These are phyloP conservation scores for Crithidia thermophila DNA, from an alignment of 208 protist species.

Conservation along the genomic window DNA sequence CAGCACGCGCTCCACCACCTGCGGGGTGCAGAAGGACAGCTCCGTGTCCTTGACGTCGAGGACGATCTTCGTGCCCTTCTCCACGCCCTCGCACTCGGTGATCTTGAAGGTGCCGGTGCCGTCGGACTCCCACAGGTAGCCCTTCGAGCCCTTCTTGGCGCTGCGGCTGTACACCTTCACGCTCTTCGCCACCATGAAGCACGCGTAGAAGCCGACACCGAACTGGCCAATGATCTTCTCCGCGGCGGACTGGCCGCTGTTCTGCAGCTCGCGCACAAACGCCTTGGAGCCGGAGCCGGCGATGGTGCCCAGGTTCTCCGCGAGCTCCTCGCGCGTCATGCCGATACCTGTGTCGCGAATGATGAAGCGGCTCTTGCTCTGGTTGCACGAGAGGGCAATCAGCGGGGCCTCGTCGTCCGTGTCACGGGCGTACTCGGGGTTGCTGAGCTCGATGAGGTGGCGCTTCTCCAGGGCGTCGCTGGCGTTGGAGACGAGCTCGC, in stretches of 20 bases:
- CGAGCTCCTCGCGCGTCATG: conserved; percentile 97
- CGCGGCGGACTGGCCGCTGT: conserved; percentile 61
- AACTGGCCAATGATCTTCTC: conserved; percentile 97
- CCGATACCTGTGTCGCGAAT: conserved; percentile 97
- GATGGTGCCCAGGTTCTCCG: conserved; percentile 97
- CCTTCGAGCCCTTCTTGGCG: conserved; percentile 84
- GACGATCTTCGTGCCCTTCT: conserved; percentile 97
- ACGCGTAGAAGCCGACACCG: conserved; percentile 98
- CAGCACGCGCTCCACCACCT: conserved; percentile 94
- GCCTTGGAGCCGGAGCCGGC: conserved; percentile 89
- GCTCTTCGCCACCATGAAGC: conserved; percentile 97
- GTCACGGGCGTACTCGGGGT: conserved; percentile 83
- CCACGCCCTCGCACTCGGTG: conserved; percentile 93
- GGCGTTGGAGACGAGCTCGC: conserved; percentile 98
- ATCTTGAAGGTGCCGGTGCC: conserved; percentile 95
- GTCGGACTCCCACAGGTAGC: conserved; percentile 96
- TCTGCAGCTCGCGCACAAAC: conserved; percentile 89
- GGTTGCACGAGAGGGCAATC: conserved; percentile 91
- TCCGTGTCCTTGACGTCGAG: conserved; percentile 95
- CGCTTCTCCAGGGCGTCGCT: conserved; percentile 98
- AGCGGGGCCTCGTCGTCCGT: conserved; percentile 77
- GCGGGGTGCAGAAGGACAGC: conserved; percentile 93
- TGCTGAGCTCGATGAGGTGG: conserved; percentile 85
- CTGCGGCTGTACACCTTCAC: conserved; percentile 94
- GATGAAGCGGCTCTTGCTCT: conserved; percentile 91